Evolutionary conservation across 1,139 yeast genomes (phyloP).

Genomic region (Pichia terricola): DNA sequence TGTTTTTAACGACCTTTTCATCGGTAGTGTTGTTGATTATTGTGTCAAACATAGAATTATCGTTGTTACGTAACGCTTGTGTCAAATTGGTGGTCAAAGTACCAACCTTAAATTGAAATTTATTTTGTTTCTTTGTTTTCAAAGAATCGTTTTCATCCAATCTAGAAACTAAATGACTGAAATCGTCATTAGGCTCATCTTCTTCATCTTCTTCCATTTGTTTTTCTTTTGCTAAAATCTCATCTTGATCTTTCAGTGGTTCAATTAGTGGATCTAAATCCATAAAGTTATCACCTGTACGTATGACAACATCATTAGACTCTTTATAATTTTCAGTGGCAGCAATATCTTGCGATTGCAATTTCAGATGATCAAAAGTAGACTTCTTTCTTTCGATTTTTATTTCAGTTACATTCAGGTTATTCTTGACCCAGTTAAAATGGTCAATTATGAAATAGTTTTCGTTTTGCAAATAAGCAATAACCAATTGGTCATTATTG

Average conservation of each 20-base stretch:
- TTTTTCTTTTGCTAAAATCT: conserved; percentile 1
- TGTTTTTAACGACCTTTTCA: conserved; percentile 46
- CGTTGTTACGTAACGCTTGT: conserved; percentile 66
- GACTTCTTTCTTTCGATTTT: conserved; percentile 32
- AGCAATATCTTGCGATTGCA: conserved; percentile 51
- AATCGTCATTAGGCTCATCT: conserved; percentile 27
- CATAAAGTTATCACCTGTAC: conserved; percentile 55
- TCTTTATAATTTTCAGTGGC: conserved; percentile 66
- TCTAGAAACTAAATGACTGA: conserved; percentile 45
- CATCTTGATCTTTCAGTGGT: conserved; percentile 35
- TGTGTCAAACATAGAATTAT: conserved; percentile 64
- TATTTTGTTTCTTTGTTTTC: conserved; percentile 9
- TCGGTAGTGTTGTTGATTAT: conserved; percentile 70
- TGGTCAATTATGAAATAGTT: conserved; percentile 56
- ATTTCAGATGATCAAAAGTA: conserved; percentile 19
- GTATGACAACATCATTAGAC: conserved; percentile 40
- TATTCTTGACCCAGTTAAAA: conserved; percentile 37
- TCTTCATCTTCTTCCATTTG: conserved; percentile 24
- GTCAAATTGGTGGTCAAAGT: conserved; percentile 58
- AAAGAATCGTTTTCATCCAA: conserved; percentile 9
- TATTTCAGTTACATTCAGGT: conserved; percentile 18
- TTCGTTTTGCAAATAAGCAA: conserved; percentile 70
- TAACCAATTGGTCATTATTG: conserved; percentile 33
- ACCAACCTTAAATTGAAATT: conserved; percentile 39
- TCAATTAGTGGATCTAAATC: conserved; percentile 38